Conservation (phyloP, 2,329 filamentous ascomycete genomes). For the Cadophora luteo-olivacea region DNA sequence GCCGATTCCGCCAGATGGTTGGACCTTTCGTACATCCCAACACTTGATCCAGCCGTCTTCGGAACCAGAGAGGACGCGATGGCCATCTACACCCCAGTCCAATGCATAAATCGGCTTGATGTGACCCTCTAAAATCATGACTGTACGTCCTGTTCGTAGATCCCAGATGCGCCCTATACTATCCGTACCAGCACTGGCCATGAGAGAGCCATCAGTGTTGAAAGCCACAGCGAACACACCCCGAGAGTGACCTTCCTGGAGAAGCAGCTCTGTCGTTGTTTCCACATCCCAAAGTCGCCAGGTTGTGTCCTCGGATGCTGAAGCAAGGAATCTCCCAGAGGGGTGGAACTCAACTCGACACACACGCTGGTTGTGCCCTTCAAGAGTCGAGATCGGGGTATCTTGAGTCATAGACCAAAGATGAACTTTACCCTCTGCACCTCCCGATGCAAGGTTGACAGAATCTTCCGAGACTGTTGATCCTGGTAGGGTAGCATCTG, state of each 20-base stretch:
- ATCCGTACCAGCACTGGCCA: conserved; percentile 92
- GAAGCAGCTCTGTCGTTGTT: conserved; percentile 79
- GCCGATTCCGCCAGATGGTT: conserved; percentile 82
- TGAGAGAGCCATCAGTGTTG: conserved; percentile 86
- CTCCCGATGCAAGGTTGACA: conserved; percentile 89
- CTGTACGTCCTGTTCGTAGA: conserved; percentile 86
- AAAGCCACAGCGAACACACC: conserved; percentile 92
- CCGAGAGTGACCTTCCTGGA: conserved; percentile 93
- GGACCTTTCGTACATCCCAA: conserved; percentile 94
- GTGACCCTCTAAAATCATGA: conserved; percentile 89
- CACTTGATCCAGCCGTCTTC: conserved; percentile 97
- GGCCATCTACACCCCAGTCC: conserved; percentile 90
- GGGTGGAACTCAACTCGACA: conserved; percentile 95
- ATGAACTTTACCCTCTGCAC: conserved; percentile 85
- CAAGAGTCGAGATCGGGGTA: conserved; percentile 80
- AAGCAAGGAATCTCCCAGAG: conserved; percentile 86
- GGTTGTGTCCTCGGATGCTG: conserved; percentile 93
- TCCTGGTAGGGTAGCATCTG: conserved; percentile 76
- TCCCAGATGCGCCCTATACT: conserved; percentile 97
- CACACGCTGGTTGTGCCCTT: conserved; percentile 85
- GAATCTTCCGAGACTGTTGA: conserved; percentile 73
- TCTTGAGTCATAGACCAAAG: conserved; percentile 90
- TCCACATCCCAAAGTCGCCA: conserved; percentile 97
- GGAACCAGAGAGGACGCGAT: conserved; percentile 90
- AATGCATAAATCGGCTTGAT: conserved; percentile 93